phyloP scores from a whole-genome alignment of 768 basidiomycete species.

The Rhizopogon rudus region DNA sequence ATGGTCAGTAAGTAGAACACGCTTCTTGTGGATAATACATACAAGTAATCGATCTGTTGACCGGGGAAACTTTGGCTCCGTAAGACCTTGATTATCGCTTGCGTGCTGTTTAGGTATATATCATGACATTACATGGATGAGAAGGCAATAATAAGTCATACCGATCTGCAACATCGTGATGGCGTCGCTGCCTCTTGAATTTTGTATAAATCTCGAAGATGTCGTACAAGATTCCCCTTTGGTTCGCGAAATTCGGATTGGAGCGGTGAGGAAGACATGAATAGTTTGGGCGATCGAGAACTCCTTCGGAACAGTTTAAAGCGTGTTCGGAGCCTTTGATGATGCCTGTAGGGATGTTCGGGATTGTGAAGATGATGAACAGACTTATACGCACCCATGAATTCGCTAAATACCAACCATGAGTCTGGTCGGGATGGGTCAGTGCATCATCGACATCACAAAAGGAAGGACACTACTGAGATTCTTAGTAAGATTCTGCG shows the following conservation, averaged over 20 bases:
- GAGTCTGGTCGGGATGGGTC: slow-evolving; percentile 38
- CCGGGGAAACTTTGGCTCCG: slow-evolving; percentile 17
- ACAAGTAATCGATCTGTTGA: slow-evolving; percentile 52
- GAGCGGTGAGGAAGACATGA: slow-evolving; percentile 42
- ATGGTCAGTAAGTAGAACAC: background rate
- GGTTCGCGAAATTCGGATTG: slow-evolving; percentile 49
- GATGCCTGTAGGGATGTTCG: slow-evolving; percentile 33
- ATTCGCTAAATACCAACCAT: slow-evolving; percentile 56
- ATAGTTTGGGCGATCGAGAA: slow-evolving; percentile 43
- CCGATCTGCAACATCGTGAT: slow-evolving; percentile 61
- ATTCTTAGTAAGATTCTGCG: slow-evolving; percentile 43
- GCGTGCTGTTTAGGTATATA: slow-evolving; percentile 35
- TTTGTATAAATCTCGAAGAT: slow-evolving; percentile 51
- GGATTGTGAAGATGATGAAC: background rate
- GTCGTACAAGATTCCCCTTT: too few species aligned
- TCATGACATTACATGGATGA: background rate
- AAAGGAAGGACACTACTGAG: slow-evolving; percentile 36
- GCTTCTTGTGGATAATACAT: slow-evolving; percentile 11
- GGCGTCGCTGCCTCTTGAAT: slow-evolving; percentile 35
- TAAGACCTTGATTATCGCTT: slow-evolving; percentile 39
- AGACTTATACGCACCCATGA: slow-evolving; percentile 46
- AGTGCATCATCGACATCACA: background rate
- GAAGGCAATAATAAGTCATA: slow-evolving; percentile 13
- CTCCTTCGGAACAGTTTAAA: slow-evolving; percentile 26
- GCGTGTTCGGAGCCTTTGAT: slow-evolving; percentile 67